These are phyloP conservation scores for Trichoderma asperelloides DNA, from an alignment of 495 filamentous ascomycete species.

Conservation along the genomic window DNA sequence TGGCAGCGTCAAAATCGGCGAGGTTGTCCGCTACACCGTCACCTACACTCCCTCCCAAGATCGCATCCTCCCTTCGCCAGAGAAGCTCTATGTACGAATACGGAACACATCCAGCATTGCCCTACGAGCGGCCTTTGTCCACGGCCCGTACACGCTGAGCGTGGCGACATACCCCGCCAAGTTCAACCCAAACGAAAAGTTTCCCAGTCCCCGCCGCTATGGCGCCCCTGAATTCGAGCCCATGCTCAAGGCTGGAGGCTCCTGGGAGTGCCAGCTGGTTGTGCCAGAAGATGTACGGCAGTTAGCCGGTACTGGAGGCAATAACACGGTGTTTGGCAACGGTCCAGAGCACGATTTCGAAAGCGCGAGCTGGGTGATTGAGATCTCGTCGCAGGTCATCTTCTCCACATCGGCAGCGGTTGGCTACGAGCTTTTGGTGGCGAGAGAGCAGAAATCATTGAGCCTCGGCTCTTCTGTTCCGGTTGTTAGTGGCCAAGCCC, in stretches of 20 bases:
- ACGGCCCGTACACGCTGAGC: conserved; percentile 88
- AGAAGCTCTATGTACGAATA: conserved; percentile 70
- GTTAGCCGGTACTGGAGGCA: conserved; percentile 32
- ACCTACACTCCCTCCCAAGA: conserved; percentile 88
- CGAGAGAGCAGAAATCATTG: conserved; percentile 74
- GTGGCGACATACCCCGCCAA: conserved; percentile 70
- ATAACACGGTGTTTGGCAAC: conserved; percentile 24
- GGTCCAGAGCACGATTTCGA: conserved; percentile 29
- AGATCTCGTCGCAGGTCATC: conserved; percentile 83
- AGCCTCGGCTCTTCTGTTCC: conserved; percentile 51
- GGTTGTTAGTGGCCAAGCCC: conserved; percentile 28
- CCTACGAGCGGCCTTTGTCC: conserved; percentile 87
- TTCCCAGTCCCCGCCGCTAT: conserved; percentile 49
- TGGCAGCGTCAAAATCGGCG: conserved; percentile 84
- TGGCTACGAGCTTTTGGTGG: conserved; percentile 80
- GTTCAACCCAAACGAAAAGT: conserved; percentile 70
- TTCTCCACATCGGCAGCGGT: conserved; percentile 84
- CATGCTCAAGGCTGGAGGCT: conserved; percentile 86
- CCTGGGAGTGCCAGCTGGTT: conserved; percentile 66
- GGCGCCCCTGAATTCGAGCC: conserved; percentile 86
- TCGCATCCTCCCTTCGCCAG: conserved; percentile 75
- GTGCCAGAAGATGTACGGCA: conserved; percentile 64
- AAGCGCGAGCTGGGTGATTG: conserved; percentile 78
- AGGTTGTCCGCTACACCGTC: conserved; percentile 83
- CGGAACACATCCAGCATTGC: conserved; percentile 88